Conservation (phyloP, 2,329 filamentous ascomycete species). For the Sarocladiaceae sp. region DNA sequence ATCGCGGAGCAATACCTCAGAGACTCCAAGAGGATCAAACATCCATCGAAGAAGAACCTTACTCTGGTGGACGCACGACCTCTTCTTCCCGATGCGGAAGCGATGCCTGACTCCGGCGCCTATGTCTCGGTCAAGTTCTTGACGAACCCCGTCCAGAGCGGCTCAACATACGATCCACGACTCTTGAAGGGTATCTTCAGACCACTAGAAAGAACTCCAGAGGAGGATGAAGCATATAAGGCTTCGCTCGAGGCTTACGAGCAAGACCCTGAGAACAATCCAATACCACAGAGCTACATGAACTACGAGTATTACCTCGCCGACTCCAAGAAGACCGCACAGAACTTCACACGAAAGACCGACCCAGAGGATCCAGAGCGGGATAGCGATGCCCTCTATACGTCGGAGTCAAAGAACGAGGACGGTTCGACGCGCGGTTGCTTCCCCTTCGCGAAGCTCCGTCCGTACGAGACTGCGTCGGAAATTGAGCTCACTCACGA, state of each 20-base stretch:
- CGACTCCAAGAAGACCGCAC: conserved; percentile 40
- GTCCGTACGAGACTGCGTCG: conserved; percentile 60
- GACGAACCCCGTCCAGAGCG: conserved; percentile 55
- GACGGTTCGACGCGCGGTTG: conserved; percentile 25
- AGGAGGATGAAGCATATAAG: conserved; percentile 49
- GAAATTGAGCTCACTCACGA: conserved; percentile 52
- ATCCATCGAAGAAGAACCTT: conserved; percentile 55
- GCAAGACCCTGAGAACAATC: conserved; percentile 51
- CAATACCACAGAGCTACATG: conserved; percentile 53
- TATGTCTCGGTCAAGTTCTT: conserved; percentile 68
- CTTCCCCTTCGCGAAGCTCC: conserved; percentile 59
- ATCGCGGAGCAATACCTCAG: conserved; percentile 49
- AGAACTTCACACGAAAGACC: conserved; percentile 57
- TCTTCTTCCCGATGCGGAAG: conserved; percentile 60
- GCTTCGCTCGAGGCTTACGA: conserved; percentile 49
- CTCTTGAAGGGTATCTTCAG: conserved; percentile 58
- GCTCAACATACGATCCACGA: conserved; percentile 52
- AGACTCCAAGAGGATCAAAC: conserved; percentile 49
- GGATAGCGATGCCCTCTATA: conserved; percentile 52
- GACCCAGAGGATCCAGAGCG: conserved; percentile 52
- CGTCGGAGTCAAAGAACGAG: conserved; percentile 40
- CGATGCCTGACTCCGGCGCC: conserved; percentile 66
- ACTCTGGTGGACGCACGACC: conserved; percentile 57
- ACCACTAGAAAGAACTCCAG: conserved; percentile 52
- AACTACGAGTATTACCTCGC: conserved; percentile 66